Base-by-base conservation (phyloP, 345 rosid species). In the Acer saccharum region DNA sequence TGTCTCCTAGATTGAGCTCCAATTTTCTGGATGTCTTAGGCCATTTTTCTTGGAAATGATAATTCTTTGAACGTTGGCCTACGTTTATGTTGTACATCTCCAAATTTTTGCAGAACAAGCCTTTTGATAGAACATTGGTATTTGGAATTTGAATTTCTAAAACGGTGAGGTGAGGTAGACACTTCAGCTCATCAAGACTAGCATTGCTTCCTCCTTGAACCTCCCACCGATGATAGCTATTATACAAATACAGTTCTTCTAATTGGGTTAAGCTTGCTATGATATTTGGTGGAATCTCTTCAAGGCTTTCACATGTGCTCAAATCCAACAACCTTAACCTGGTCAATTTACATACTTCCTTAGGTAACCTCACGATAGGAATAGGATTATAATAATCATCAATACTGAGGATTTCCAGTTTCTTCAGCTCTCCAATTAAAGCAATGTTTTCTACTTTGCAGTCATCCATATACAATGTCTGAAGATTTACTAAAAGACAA, bases 371-470 rank as follows among this genome's bases (percentile, higher is more conserved):
- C 5, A n/a, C n/a, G n/a, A n/a, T n/a, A n/a, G n/a, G n/a, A n/a
- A n/a, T n/a, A n/a, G n/a, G n/a, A n/a, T n/a, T n/a, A n/a, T n/a
- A n/a, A n/a, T n/a, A n/a, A n/a, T 16, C 0, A 1, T 0, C 0
- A 39, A 85, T 55, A 75, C 62, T 79, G 8, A 87, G 81, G 14
- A 65, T 21, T 25, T 74, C 74, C n/a, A 86, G 58, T 1, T 61
- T 55, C 75, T 80, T 65, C 0, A 29, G 32, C 32, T 29, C 32
- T 29, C 32, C 32, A 29, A 29, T 29, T 29, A 29, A 29, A 29
- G 32, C 5, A 1, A 78, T 32, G 23, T 83, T 81, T 50, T 60
- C 23, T 0, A 77, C 0, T 2, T 0, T 1, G 11, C 68, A 66
- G 0, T 4, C 1, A 27, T 76, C 80, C 4, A 79, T 60, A 60